phyloP scores from a whole-genome alignment of 177 flowering plant species.

The Vitis hybrid region DNA sequence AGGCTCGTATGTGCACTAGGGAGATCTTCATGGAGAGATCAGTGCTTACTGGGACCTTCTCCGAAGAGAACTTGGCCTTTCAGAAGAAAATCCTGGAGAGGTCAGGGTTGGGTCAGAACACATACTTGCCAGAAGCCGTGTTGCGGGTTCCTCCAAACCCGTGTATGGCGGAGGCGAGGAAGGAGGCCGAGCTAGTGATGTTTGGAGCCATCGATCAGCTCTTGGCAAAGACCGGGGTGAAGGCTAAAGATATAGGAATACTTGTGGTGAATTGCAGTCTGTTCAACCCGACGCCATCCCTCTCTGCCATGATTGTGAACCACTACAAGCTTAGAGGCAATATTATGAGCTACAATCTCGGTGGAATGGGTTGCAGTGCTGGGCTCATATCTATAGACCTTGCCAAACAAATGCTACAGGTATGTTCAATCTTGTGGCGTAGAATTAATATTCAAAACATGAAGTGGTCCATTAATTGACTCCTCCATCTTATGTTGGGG shows the following conservation, averaged over 20 bases:
- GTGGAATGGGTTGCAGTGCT: conserved; percentile 93
- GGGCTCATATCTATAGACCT: conserved; percentile 80
- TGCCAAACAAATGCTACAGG: conserved; percentile 75
- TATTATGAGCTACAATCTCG: conserved; percentile 64
- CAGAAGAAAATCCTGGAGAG: conserved; percentile 66
- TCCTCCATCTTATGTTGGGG: not conserved
- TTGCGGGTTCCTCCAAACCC: conserved; percentile 61
- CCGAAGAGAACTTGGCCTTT: conserved; percentile 57
- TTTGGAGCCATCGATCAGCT: conserved; percentile 72
- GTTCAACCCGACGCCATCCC: conserved; percentile 74
- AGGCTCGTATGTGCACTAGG: conserved; percentile 33
- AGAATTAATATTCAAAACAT: too few relatives aligned
- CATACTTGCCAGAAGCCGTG: conserved; percentile 69
- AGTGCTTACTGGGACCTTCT: conserved; percentile 36
- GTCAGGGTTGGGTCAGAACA: conserved; percentile 70
- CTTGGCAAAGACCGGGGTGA: conserved; percentile 61
- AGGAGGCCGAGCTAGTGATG: conserved; percentile 74
- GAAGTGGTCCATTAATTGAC: not conserved
- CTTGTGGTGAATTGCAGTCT: conserved; percentile 74
- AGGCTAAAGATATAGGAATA: conserved; percentile 72
- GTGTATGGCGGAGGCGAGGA: conserved; percentile 74
- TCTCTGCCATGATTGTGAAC: conserved; percentile 70
- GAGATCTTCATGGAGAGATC: conserved; percentile 60
- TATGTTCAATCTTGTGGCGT: conserved; percentile 3
- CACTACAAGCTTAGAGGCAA: conserved; percentile 78